Evolutionary conservation across 2,329 filamentous ascomycete species (phyloP), one percentile per base, ranked within the genome.

Genomic region (Clonostachys sp.): DNA sequence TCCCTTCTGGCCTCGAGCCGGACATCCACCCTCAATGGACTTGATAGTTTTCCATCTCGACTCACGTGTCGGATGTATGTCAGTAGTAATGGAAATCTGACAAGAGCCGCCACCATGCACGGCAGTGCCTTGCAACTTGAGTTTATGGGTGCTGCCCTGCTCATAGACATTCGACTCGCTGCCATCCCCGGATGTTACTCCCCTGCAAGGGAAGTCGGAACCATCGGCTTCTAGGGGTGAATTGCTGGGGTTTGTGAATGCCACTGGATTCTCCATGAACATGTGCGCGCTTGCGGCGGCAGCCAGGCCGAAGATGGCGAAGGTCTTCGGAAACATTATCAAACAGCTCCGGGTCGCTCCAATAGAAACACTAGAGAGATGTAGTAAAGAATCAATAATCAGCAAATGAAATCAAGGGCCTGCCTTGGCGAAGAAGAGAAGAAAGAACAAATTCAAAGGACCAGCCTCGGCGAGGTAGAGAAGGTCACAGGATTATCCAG

Each of bases 41-140:
- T 94, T 83, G 64, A 99, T 91, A 52, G 96, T 91, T 64, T 91
- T 91, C 84, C 87, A 99, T 18, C 78, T 76, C 1, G 81, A 86
- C 54, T 79, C 65, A 54, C 78, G 80, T 20, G 80, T 84, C 1
- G 91, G 84, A 12, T 76, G 68, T 12, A 75, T 72, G 55, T 96
- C 92, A n/a, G 87, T 90, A 0, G 91, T 94, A 57, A 99, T 71
- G 8, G 86, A 87, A 49, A 97, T 70, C 59, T 99, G 94, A 71
- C 94, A 97, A 1, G 89, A 95, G 0, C 94, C 94, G 46, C 94
- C 94, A 16, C 91, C 91, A 56, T 99, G 94, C 0, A 85, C 82
- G 4, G 91, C 91, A 44, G 75, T 71, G 34, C 91, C 91, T 0
- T 69, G 69, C 65, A 96, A 89, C 0, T 68, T 64, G 2, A 96